Percentiles rank a stretch among this genome's conserved stretches.
phyloP scores from a whole-genome alignment of 257 asterid species.

The Ligustrum vulgare region DNA sequence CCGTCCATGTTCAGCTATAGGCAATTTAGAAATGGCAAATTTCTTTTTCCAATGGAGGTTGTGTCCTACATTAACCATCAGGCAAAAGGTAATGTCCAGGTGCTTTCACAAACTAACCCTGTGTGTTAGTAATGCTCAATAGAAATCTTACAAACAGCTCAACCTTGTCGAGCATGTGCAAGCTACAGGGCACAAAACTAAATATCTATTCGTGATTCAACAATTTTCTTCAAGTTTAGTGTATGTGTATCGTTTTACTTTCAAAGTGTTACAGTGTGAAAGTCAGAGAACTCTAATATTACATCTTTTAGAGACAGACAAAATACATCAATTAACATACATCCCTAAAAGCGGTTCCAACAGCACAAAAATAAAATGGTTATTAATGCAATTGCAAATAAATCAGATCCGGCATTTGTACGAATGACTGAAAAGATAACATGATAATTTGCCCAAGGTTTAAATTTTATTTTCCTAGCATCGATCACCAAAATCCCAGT shows the following conservation, averaged over 20 bases:
- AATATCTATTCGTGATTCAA: neutral
- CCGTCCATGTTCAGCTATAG: neutral
- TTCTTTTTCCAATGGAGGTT: neutral
- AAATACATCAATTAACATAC: neutral
- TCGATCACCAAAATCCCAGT: conserved; percentile 22
- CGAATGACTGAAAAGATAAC: neutral
- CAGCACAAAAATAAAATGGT: neutral
- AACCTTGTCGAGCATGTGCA: neutral
- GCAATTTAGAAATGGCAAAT: neutral
- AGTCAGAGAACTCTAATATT: neutral
- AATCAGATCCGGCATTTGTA: neutral
- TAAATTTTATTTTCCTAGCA: neutral
- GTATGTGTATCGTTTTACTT: neutral
- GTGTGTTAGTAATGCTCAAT: neutral
- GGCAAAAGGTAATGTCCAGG: neutral
- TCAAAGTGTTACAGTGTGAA: neutral
- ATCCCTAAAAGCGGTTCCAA: neutral
- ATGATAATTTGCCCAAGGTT: neutral
- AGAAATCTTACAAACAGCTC: neutral
- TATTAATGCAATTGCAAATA: neutral
- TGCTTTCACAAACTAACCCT: neutral
- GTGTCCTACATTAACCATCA: neutral
- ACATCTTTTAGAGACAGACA: neutral
- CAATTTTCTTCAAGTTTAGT: neutral
- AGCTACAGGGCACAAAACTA: neutral